Percentiles rank a stretch among this genome's conserved stretches.
These are phyloP conservation scores for Nakataea oryzae DNA, from an alignment of 2,329 filamentous ascomycete species.

Conservation along the genomic window DNA sequence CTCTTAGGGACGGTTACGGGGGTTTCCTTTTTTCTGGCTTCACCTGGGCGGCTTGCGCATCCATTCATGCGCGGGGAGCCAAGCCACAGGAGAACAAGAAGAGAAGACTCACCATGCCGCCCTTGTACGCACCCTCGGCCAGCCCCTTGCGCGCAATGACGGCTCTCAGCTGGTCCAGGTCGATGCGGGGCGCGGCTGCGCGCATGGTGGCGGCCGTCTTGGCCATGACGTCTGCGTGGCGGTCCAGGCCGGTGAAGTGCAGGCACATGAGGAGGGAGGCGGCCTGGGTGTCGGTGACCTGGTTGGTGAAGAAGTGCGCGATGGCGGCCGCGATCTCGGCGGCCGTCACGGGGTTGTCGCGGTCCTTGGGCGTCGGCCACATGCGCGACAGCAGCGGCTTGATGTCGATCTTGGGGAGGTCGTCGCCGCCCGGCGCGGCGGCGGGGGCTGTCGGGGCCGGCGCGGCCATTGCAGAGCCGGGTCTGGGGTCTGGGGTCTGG, in stretches of 20 bases:
- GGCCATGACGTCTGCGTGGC: constrained; percentile 74
- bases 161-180: constrained; percentile 48
- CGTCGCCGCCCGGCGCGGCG: background rate
- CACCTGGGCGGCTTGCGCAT: background rate
- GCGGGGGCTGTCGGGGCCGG: background rate
- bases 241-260: constrained; percentile 82
- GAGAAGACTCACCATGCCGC: constrained; percentile 61
- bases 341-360: constrained; percentile 45
- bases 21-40: background rate
- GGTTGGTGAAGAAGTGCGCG: constrained; percentile 71
- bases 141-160: constrained; percentile 50
- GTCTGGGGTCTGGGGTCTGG: too few relatives aligned
- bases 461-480: background rate
- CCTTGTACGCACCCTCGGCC: constrained; percentile 64
- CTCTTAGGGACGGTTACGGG: constrained; percentile 5
- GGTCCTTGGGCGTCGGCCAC: constrained; percentile 44
- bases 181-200: constrained; percentile 62
- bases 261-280: constrained; percentile 81
- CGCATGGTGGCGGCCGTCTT: constrained; percentile 80
- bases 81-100: background rate
- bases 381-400: constrained; percentile 64
- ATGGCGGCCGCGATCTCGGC: constrained; percentile 84
- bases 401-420: constrained; percentile 38
- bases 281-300: constrained; percentile 78
- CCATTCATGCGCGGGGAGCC: background rate